Percentiles rank a stretch among this genome's conserved stretches.
These are phyloP conservation scores for Fusarium sp. DNA, from an alignment of 2,329 filamentous ascomycete species.

Conservation along the genomic window DNA sequence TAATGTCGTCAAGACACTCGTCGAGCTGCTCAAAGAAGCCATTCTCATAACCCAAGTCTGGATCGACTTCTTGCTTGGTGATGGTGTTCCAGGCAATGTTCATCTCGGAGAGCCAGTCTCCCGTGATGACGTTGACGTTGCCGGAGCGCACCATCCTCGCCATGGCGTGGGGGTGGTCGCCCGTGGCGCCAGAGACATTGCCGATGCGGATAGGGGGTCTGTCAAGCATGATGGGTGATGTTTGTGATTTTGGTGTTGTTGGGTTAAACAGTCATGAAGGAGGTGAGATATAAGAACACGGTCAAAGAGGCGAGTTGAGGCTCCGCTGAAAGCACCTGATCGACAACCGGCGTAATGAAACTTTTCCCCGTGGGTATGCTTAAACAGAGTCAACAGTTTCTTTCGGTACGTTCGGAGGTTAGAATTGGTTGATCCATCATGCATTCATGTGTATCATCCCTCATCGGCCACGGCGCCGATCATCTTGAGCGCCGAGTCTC, in stretches of 20 bases:
- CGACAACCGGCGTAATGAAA: neutral
- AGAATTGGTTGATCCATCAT: slow-evolving; percentile 4
- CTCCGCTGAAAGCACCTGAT: slow-evolving; percentile 6
- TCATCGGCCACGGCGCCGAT: slow-evolving; percentile 26
- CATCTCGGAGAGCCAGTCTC: slow-evolving; percentile 57
- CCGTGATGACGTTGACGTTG: slow-evolving; percentile 52
- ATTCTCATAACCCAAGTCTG: slow-evolving; percentile 49
- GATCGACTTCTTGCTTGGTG: slow-evolving; percentile 48
- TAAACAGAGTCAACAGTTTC: neutral
- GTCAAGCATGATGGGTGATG: slow-evolving; percentile 40
- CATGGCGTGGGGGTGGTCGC: slow-evolving; percentile 50
- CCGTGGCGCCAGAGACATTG: slow-evolving; percentile 51
- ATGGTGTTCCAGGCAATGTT: slow-evolving; percentile 62
- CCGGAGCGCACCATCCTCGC: slow-evolving; percentile 47
- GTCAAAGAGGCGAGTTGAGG: neutral
- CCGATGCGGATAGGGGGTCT: slow-evolving; percentile 47
- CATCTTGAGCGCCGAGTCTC: slow-evolving; percentile 10
- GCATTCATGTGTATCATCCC: neutral
- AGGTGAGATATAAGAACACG: neutral
- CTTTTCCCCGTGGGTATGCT: neutral
- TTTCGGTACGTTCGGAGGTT: neutral
- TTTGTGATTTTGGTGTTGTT: neutral
- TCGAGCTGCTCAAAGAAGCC: slow-evolving; percentile 58
- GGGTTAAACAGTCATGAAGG: neutral
- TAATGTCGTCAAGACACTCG: slow-evolving; percentile 51